Evolutionary conservation across 805 yeast species (phyloP).

Genomic region (Yarrowia phangngaensis): DNA sequence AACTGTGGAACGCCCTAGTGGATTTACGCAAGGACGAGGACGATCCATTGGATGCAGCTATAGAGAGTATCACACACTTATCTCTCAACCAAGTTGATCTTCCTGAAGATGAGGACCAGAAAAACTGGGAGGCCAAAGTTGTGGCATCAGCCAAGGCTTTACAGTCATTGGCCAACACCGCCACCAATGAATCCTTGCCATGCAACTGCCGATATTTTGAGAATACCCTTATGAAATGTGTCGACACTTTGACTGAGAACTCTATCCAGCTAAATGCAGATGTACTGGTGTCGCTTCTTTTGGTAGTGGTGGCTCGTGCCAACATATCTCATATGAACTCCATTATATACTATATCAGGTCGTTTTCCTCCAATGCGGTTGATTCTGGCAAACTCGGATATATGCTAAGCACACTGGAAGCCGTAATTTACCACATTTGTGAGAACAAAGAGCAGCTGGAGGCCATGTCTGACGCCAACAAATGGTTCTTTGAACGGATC

Average conservation of each 20-base stretch:
- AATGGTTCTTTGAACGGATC: constrained; percentile 52
- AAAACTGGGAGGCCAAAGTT: constrained; percentile 46
- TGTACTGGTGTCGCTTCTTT: constrained; percentile 64
- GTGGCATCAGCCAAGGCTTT: constrained; percentile 49
- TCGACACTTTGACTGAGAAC: constrained; percentile 6
- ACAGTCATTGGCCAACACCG: constrained; percentile 41
- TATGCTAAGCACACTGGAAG: constrained; percentile 78
- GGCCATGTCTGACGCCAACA: constrained; percentile 47
- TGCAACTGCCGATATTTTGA: constrained; percentile 18
- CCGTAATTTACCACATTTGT: constrained; percentile 64
- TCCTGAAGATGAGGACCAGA: constrained; percentile 36
- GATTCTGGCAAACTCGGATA: constrained; percentile 67
- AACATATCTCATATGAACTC: constrained; percentile 55
- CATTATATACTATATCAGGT: constrained; percentile 62
- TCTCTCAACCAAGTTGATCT: constrained; percentile 46
- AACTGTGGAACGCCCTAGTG: constrained; percentile 54
- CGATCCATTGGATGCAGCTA: constrained; percentile 32
- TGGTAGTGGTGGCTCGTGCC: constrained; percentile 66
- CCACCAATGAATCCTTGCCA: constrained; percentile 1
- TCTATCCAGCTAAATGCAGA: constrained; percentile 64
- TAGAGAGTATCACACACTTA: constrained; percentile 35
- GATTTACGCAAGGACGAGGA: constrained; percentile 35
- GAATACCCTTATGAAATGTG: constrained; percentile 10
- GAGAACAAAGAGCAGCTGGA: constrained; percentile 44
- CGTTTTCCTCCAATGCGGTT: constrained; percentile 50